Conservation (phyloP, 2,329 filamentous ascomycete species). For the Emergomyces orientalis region DNA sequence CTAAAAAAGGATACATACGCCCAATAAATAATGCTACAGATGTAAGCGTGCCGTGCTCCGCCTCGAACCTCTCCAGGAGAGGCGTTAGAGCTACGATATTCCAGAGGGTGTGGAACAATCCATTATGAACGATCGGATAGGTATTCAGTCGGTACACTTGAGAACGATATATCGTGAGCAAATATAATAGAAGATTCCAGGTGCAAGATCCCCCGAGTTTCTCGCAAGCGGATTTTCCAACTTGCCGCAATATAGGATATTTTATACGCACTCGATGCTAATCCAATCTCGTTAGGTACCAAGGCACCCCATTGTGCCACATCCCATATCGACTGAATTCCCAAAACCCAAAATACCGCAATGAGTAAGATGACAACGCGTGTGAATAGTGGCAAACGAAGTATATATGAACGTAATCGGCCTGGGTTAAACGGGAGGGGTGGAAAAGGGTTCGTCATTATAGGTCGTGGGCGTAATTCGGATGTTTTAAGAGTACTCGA, state of each 20-base stretch:
- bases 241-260: not conserved
- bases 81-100: constrained; percentile 75
- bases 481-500: not conserved
- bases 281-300: constrained; percentile 63
- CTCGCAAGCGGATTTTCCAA: not conserved
- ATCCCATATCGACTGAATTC: constrained; percentile 61
- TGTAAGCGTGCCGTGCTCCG: constrained; percentile 81
- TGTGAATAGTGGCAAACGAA: constrained; percentile 82
- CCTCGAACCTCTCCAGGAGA: constrained; percentile 88
- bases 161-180: constrained; percentile 2
- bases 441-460: constrained; percentile 42
- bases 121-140: constrained; percentile 76
- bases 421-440: constrained; percentile 57
- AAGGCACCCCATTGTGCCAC: constrained; percentile 68
- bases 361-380: constrained; percentile 60
- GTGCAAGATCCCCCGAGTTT: not conserved
- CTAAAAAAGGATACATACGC: constrained; percentile 50
- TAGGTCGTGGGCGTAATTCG: constrained; percentile 11
- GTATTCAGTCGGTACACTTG: constrained; percentile 88
- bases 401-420: constrained; percentile 69
- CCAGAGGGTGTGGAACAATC: constrained; percentile 68
- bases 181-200: not conserved
- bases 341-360: constrained; percentile 57
- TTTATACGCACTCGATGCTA: constrained; percentile 56
- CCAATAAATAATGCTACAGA: constrained; percentile 83